phyloP scores from a whole-genome alignment of 768 basidiomycete species.

The Phanerodontia chrysosporium region DNA sequence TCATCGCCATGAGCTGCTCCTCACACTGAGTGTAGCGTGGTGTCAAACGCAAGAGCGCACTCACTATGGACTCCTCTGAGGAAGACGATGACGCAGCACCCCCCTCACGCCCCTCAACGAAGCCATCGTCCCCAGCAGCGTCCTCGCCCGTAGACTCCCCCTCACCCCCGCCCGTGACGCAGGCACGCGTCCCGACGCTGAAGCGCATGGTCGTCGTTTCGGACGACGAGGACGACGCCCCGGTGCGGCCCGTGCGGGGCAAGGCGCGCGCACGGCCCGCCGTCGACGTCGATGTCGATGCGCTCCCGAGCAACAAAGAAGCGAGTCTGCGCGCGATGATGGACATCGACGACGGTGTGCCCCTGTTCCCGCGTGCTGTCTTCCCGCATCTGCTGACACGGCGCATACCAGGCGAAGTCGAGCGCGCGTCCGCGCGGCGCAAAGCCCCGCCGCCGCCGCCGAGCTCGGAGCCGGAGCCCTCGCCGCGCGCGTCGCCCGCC shows the following conservation, averaged over 20 bases:
- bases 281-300: slow-evolving; percentile 32
- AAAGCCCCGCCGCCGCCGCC: slow-evolving; percentile 1
- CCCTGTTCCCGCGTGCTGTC: neutral
- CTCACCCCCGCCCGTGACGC: slow-evolving; percentile 11
- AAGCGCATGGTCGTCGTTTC: slow-evolving; percentile 51
- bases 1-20: neutral
- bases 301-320: slow-evolving; percentile 39
- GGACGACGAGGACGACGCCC: slow-evolving; percentile 58
- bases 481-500: slow-evolving; percentile 9
- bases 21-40: slow-evolving; percentile 20
- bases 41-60: slow-evolving; percentile 27
- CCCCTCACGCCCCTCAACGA: neutral
- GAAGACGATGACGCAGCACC: slow-evolving; percentile 9
- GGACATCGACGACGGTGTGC: slow-evolving; percentile 71
- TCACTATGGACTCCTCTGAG: slow-evolving; percentile 17
- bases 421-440: neutral
- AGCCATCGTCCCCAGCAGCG: neutral
- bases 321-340: slow-evolving; percentile 55
- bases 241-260: slow-evolving; percentile 26
- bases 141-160: neutral
- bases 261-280: slow-evolving; percentile 28
- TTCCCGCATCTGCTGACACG: slow-evolving; percentile 14
- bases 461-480: slow-evolving; percentile 5
- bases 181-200: slow-evolving; percentile 21
- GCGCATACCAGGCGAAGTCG: slow-evolving; percentile 14